Conservation (phyloP, 495 filamentous ascomycete genomes). For the Entonaema liquescens region DNA sequence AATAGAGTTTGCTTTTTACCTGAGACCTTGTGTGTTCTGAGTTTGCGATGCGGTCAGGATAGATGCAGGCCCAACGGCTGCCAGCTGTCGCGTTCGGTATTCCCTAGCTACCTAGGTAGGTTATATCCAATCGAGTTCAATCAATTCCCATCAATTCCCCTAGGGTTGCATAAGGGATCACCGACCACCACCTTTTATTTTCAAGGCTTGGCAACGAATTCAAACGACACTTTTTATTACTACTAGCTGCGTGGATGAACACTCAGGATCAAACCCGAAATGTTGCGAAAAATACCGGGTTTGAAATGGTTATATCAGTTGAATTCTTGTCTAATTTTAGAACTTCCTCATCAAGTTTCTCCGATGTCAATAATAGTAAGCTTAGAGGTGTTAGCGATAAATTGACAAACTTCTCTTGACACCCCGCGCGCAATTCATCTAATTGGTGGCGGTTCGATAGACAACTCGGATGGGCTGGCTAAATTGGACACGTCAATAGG, state of each 20-base stretch:
- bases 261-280: neutral
- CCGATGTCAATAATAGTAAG: neutral
- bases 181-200: neutral
- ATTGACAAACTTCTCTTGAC: too few relatives aligned
- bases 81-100: conserved; percentile 32
- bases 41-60: conserved; percentile 33
- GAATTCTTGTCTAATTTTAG: neutral
- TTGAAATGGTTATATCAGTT: neutral
- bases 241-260: neutral
- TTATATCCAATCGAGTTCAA: conserved; percentile 22
- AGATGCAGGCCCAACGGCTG: conserved; percentile 32
- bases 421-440: conserved; percentile 24
- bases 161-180: neutral
- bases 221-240: neutral
- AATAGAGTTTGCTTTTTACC: conserved; percentile 22
- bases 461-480: conserved; percentile 29
- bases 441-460: conserved; percentile 23
- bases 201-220: neutral
- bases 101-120: conserved; percentile 16
- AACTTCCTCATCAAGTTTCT: neutral
- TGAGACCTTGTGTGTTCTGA: conserved; percentile 6
- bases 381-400: neutral
- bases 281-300: neutral
- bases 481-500: conserved; percentile 41
- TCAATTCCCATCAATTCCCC: conserved; percentile 31